Conservation (phyloP, 1,284 basidiomycete species). For the Pseudozyma pruni region DNA sequence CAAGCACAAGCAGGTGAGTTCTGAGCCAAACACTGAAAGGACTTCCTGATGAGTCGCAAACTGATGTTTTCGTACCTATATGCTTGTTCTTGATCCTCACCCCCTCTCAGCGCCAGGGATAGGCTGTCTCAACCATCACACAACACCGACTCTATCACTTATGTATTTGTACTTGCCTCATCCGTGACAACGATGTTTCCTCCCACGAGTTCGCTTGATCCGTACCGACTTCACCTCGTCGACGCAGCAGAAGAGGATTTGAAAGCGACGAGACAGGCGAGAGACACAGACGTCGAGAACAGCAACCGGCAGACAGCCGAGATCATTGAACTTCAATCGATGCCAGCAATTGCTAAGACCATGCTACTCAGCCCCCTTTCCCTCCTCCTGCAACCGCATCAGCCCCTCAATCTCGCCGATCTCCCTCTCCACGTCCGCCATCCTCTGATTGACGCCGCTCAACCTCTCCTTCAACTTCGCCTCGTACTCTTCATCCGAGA, state of each 20-base stretch:
- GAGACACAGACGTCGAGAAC: too few species aligned
- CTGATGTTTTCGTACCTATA: too few species aligned
- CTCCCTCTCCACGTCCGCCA: constrained; percentile 39
- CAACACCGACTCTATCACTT: neutral
- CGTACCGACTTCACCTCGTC: too few species aligned
- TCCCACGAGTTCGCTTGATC: too few species aligned
- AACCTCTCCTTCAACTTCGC: constrained; percentile 33
- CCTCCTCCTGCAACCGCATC: constrained; percentile 15
- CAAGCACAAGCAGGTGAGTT: constrained; percentile 95
- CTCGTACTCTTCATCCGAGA: constrained; percentile 55
- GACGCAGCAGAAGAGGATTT: too few species aligned
- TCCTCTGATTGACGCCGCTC: constrained; percentile 30
- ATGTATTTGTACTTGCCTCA: constrained; percentile 27
- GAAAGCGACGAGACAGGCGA: too few species aligned
- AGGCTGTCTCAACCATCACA: too few species aligned
- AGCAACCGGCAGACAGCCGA: too few species aligned
- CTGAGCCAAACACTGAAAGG: too few species aligned
- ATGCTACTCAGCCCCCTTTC: neutral
- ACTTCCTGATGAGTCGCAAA: too few species aligned
- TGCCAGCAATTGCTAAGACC: neutral
- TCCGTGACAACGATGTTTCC: neutral
- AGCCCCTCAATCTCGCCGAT: constrained; percentile 36
- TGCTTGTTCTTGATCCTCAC: neutral
- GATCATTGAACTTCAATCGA: neutral
- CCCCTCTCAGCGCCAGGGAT: constrained; percentile 22